Evolutionary conservation across 805 yeast genomes (phyloP).

Genomic region (Ogataea zsoltii): DNA sequence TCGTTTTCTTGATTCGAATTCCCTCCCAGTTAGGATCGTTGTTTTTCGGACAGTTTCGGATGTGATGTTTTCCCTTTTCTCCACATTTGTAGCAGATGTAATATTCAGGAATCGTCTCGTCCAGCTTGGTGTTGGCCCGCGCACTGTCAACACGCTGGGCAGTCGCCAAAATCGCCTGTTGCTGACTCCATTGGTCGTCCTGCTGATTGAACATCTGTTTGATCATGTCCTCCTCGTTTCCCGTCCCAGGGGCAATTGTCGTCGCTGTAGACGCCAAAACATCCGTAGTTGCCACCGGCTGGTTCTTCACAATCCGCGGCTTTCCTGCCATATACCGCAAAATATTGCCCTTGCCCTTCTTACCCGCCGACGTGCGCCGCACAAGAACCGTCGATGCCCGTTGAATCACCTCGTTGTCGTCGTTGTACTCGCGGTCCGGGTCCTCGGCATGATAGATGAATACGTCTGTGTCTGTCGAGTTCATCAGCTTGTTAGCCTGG

Average conservation of each 20-base stretch:
- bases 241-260: conserved; percentile 13
- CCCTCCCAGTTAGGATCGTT: conserved; percentile 94
- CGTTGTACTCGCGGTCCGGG: conserved; percentile 59
- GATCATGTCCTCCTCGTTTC: conserved; percentile 82
- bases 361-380: conserved; percentile 69
- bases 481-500: conserved; percentile 73
- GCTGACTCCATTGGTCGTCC: conserved; percentile 91
- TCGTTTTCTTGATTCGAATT: conserved; percentile 83
- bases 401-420: conserved; percentile 89
- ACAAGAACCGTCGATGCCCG: conserved; percentile 84
- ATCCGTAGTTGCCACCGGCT: conserved; percentile 13
- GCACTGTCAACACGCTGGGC: conserved; percentile 64
- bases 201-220: conserved; percentile 91
- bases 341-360: conserved; percentile 56
- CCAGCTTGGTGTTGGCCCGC: conserved; percentile 40
- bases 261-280: conserved; percentile 19
- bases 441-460: conserved; percentile 64
- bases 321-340: conserved; percentile 72
- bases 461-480: conserved; percentile 82
- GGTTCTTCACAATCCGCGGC: conserved; percentile 45
- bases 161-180: conserved; percentile 86
- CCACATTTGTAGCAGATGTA: conserved; percentile 97
- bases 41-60: conserved; percentile 92
- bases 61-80: conserved; percentile 89
- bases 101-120: conserved; percentile 90